Conservation (phyloP, 495 filamentous ascomycete genomes). For the Cenococcum geophilum region DNA sequence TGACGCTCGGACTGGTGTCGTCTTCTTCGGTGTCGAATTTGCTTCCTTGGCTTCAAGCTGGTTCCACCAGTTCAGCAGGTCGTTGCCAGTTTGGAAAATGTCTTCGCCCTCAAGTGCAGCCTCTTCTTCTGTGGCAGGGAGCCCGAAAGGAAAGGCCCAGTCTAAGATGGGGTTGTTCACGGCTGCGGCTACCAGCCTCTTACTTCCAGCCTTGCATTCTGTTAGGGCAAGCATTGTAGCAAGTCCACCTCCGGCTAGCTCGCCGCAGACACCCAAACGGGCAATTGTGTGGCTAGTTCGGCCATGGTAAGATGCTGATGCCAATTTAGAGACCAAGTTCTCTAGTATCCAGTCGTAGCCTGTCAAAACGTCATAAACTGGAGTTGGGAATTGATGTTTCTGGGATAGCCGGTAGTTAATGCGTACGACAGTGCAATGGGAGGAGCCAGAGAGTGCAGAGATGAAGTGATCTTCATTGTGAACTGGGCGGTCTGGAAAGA, state of each 20-base stretch:
- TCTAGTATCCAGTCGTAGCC: slow-evolving; percentile 43
- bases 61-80: slow-evolving; percentile 16
- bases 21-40: slow-evolving; percentile 1
- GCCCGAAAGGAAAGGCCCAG: slow-evolving; percentile 37
- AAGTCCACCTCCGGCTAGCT: slow-evolving; percentile 51
- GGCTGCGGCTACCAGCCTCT: slow-evolving; percentile 38
- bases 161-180: slow-evolving; percentile 42
- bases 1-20: slow-evolving; percentile 7
- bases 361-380: slow-evolving; percentile 41
- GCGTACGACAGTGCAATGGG: slow-evolving; percentile 34
- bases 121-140: slow-evolving; percentile 4
- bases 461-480: slow-evolving; percentile 20
- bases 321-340: slow-evolving; percentile 31
- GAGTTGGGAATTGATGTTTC: slow-evolving; percentile 35
- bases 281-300: slow-evolving; percentile 9
- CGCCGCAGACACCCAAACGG: slow-evolving; percentile 46
- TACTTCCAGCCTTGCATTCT: slow-evolving; percentile 43
- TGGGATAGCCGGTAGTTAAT: slow-evolving; percentile 38
- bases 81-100: neutral
- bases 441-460: slow-evolving; percentile 16
- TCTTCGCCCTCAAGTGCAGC: neutral
- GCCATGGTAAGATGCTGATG: neutral
- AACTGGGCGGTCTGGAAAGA: slow-evolving; percentile 6
- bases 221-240: slow-evolving; percentile 56
- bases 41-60: slow-evolving; percentile 13